Evolutionary conservation across 228 moss, liverwort and hornwort species (phyloP).

Genomic region (Sphagnum fallax): DNA sequence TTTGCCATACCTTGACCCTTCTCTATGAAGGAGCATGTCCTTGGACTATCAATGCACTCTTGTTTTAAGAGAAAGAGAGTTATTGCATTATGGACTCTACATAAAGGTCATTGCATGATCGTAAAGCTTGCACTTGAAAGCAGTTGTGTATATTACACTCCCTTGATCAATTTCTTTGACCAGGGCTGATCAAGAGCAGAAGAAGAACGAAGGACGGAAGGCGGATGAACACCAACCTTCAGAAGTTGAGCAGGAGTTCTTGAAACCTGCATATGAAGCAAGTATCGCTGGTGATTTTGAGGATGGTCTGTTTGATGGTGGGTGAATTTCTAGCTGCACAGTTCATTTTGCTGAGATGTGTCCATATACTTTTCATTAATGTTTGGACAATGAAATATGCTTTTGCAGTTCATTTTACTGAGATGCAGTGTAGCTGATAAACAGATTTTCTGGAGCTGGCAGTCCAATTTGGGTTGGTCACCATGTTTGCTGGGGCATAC

Average conservation of each 20-base stretch:
- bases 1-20: too few species aligned
- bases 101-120: too few species aligned
- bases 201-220: conserved; percentile 76
- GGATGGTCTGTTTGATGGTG: conserved; percentile 93
- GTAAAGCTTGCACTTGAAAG: too few species aligned
- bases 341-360: not conserved
- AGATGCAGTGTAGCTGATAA: not conserved
- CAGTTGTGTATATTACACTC: not conserved
- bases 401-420: not conserved
- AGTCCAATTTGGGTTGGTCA: conserved; percentile 86
- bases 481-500: conserved; percentile 87
- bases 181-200: conserved; percentile 58
- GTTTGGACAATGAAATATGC: not conserved
- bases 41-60: too few species aligned
- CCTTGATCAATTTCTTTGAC: not conserved
- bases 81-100: too few species aligned
- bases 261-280: conserved; percentile 67
- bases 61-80: too few species aligned
- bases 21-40: too few species aligned
- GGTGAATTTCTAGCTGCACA: not conserved
- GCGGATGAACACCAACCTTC: conserved; percentile 39
- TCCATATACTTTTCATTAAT: not conserved
- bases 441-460: conserved; percentile 94
- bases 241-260: conserved; percentile 53
- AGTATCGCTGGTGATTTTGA: conserved; percentile 76